phyloP scores from a whole-genome alignment of 148 eudicot species.

The Persicaria tinctoria region DNA sequence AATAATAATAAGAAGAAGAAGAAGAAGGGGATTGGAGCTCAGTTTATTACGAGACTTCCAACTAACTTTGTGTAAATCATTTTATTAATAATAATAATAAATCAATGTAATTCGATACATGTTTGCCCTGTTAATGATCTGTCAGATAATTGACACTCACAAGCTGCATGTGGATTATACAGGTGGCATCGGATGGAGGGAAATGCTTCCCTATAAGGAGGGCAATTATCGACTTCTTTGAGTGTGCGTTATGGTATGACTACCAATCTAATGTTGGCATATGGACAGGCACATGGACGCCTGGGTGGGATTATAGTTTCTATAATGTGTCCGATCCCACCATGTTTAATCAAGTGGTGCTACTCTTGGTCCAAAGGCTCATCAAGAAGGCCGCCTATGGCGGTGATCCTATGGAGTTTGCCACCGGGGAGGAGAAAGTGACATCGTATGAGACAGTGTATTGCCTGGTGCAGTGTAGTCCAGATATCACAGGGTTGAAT shows the following conservation, averaged over 20 bases:
- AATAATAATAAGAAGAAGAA: too few species aligned
- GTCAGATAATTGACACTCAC: too few species aligned
- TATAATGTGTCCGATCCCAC: not conserved
- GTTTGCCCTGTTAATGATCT: too few species aligned
- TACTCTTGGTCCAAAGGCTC: not conserved
- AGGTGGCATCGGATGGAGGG: not conserved
- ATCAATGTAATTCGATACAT: too few species aligned
- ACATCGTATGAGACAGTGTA: not conserved
- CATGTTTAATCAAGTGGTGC: not conserved
- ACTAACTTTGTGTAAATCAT: too few species aligned
- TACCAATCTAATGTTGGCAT: not conserved
- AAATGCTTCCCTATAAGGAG: not conserved
- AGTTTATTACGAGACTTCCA: too few species aligned
- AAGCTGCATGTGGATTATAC: too few species aligned
- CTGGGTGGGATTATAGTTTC: not conserved
- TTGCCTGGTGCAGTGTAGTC: slow-evolving; percentile 1
- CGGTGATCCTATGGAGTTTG: not conserved
- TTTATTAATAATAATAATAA: too few species aligned
- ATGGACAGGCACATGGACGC: not conserved
- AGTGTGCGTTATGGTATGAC: not conserved
- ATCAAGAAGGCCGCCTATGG: not conserved
- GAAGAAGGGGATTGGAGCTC: too few species aligned
- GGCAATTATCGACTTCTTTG: not conserved
- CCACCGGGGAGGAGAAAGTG: not conserved
- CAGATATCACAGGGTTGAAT: not conserved